phyloP scores from a whole-genome alignment of 176 grass and related monocot species.

The Poa annua region DNA sequence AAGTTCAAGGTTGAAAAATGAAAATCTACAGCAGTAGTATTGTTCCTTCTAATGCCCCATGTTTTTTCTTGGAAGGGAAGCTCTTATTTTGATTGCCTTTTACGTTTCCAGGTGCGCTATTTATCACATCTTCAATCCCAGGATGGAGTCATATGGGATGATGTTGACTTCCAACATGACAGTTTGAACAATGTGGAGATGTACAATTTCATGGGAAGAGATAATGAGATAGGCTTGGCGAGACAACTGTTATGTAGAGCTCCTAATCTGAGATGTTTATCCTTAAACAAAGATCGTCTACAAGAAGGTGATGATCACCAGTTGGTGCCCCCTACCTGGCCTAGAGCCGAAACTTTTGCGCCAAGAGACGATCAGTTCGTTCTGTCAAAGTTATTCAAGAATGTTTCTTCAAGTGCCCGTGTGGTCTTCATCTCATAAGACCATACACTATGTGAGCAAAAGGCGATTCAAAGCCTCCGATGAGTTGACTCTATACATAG shows the following conservation, averaged over 20 bases:
- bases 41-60: no score
- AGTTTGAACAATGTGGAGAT: slow-evolving; percentile 20
- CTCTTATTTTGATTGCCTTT: no score
- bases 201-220: slow-evolving; percentile 24
- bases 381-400: neutral
- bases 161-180: slow-evolving; percentile 3
- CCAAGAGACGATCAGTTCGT: slow-evolving; percentile 4
- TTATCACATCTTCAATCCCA: no score
- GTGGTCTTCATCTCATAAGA: neutral
- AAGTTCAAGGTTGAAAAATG: no score
- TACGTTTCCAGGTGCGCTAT: no score
- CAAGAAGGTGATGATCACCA: neutral
- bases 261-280: neutral
- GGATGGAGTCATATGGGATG: neutral
- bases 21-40: no score
- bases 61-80: no score
- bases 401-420: neutral
- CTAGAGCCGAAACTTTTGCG: neutral
- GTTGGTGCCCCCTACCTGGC: neutral
- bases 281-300: neutral
- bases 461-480: no score
- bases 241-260: neutral
- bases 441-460: no score
- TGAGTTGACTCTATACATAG: no score
- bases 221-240: slow-evolving; percentile 17